These are phyloP conservation scores for Gossypium mustelinum DNA, from an alignment of 345 rosid species.

Conservation along the genomic window DNA sequence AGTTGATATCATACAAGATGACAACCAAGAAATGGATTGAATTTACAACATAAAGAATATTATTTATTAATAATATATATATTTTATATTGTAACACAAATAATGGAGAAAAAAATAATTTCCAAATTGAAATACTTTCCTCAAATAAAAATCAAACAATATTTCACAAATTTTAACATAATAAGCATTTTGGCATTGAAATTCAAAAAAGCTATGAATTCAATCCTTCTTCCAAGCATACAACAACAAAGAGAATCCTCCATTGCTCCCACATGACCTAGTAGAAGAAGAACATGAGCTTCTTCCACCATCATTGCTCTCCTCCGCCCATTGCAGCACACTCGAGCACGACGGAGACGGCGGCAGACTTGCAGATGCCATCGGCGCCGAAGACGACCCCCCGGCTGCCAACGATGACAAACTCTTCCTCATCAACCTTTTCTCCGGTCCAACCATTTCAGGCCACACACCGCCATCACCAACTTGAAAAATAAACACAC, in stretches of 20 bases:
- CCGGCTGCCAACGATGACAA: constrained; percentile 20
- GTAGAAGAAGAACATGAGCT: constrained; percentile 56
- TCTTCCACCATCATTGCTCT: constrained; percentile 55
- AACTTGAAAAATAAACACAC: constrained; percentile 59
- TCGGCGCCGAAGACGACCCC: constrained; percentile 5
- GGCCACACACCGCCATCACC: constrained; percentile 66
- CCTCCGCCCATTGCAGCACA: constrained; percentile 66
- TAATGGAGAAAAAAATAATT: background rate
- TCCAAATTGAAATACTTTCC: background rate
- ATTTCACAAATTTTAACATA: background rate
- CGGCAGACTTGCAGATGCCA: constrained; percentile 20
- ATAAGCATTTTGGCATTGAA: background rate
- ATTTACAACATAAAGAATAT: background rate
- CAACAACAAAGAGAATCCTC: constrained; percentile 47
- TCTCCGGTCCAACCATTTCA: constrained; percentile 54
- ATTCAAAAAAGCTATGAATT: background rate
- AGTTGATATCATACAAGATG: background rate
- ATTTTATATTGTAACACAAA: background rate
- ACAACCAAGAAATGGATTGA: background rate
- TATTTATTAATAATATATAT: background rate
- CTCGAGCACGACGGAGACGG: constrained; percentile 43
- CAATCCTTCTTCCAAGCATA: constrained; percentile 50
- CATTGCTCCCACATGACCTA: constrained; percentile 44
- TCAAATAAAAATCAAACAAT: constrained; percentile 5
- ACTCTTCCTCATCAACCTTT: constrained; percentile 51